Base-by-base conservation (phyloP, 2,329 filamentous ascomycete genomes). In the Aspergillus fumigatiaffinis region DNA sequence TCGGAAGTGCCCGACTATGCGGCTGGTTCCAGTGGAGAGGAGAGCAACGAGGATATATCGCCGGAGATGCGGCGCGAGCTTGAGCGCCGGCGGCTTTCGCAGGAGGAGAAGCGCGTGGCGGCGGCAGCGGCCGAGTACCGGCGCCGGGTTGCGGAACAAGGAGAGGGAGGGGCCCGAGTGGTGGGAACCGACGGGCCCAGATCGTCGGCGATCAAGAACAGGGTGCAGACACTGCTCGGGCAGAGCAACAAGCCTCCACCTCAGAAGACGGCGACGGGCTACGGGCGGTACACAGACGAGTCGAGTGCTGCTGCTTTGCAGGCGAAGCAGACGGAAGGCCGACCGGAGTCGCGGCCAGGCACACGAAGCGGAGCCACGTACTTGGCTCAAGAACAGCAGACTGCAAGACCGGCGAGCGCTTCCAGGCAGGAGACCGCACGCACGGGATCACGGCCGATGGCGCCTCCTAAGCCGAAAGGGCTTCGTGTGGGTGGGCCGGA, bases 31-130 rank as follows among this genome's bases (percentile, higher is more conserved):
- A 85, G 87, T 5, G 80, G 82, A 1, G 77, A 85, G 14, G 84
- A 87, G 26, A 86, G 90, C 52, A 82, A 82, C 1, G 87, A 91
- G 59, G 85, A 90, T 53, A 75, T 96, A 68, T 87, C 91, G 0
- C 91, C 93, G 0, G 93, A 97, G 73, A 89, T 94, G 80, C 87
- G 91, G 51, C 88, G 94, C 32, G 94, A 99, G 71, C 80, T 96
- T 17, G 94, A 99, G 74, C 87, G 92, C 21, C 81, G 87, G 54
- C 85, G 87, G 55, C 81, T 97, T 1, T 88, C 87, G 20, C 87
- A 94, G 69, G 94, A 99, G 76, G 94, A 99, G 74, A 88, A 87
- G 67, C 85, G 94, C 3, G 94, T 99, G 1, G 91, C 91, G 50
- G 88, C 88, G 21, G 94, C 92, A 0, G 92, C 91, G 20, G 92